phyloP scores from a whole-genome alignment of 2,329 filamentous ascomycete genomes.

The Penicillium sp. region DNA sequence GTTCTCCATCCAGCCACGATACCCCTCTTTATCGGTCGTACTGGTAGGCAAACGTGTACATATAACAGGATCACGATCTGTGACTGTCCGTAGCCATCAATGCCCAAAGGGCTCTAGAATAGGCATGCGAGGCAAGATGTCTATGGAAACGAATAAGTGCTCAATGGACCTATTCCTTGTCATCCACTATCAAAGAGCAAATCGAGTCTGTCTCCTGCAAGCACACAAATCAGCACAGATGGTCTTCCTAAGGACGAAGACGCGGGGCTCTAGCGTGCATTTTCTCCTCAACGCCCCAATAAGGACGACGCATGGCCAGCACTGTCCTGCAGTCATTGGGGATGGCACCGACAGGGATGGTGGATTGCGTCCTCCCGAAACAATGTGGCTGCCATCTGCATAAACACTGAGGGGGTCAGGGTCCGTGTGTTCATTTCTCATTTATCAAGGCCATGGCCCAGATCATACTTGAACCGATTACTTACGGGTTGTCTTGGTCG shows the following conservation, averaged over 20 bases:
- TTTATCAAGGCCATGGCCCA: neutral
- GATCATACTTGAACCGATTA: neutral
- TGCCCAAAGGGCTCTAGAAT: neutral
- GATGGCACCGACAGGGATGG: conserved; percentile 10
- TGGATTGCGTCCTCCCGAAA: conserved; percentile 10
- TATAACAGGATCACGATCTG: neutral
- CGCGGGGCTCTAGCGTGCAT: neutral
- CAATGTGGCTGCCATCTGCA: conserved; percentile 15
- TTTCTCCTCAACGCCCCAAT: neutral
- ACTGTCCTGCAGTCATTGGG: conserved; percentile 9
- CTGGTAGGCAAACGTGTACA: neutral
- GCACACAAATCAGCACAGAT: neutral
- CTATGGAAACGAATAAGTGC: neutral
- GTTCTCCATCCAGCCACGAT: conserved; percentile 23
- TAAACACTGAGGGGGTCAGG: conserved; percentile 2
- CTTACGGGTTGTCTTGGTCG: neutral
- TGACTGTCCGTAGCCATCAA: neutral
- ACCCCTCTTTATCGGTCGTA: conserved; percentile 6
- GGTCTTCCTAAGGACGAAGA: neutral
- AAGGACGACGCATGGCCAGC: neutral
- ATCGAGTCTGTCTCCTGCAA: neutral
- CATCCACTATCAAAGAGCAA: neutral
- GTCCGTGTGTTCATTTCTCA: neutral
- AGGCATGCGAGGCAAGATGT: neutral
- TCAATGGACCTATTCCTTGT: neutral